A percentile compares a stretch with the other conserved stretches of the same genome.
These are phyloP conservation scores for Nitzschia sp. DNA, from an alignment of 108 stramenopile species.

Conservation along the genomic window DNA sequence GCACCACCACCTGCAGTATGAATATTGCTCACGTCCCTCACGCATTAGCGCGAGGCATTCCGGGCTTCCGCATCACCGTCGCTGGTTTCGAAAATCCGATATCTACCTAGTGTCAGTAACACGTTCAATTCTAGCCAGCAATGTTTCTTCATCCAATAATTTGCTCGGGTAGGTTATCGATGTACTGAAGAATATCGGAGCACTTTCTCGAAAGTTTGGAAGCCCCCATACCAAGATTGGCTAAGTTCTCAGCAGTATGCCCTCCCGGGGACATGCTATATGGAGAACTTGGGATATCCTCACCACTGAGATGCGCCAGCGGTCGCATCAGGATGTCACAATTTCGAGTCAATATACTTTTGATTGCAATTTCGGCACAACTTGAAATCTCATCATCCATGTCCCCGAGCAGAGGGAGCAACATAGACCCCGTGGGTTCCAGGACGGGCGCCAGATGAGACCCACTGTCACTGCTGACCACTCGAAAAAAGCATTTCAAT, in stretches of 20 bases:
- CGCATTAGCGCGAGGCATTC: conserved; percentile 2
- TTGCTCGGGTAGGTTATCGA: conserved; percentile 27
- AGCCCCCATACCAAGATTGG: neutral
- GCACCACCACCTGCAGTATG: conserved; percentile 20
- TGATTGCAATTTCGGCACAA: conserved; percentile 9
- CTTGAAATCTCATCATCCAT: conserved; percentile 8
- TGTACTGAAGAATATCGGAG: conserved; percentile 11
- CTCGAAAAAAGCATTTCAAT: conserved; percentile 16
- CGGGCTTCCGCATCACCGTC: conserved; percentile 13
- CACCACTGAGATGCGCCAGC: conserved; percentile 24
- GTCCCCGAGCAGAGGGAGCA: conserved; percentile 27
- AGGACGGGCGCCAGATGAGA: neutral
- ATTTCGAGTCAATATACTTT: conserved; percentile 16
- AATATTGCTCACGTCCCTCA: conserved; percentile 18
- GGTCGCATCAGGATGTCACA: conserved; percentile 30
- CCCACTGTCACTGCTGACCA: conserved; percentile 12
- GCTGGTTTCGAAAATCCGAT: neutral
- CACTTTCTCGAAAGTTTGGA: neutral
- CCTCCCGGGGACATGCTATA: too few relatives aligned
- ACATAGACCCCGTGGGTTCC: conserved; percentile 7
- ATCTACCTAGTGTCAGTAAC: too few relatives aligned
- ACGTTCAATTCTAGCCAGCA: too few relatives aligned
- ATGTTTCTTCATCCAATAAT: neutral
- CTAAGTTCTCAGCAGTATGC: neutral
- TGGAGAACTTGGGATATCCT: conserved; percentile 9